phyloP scores from a whole-genome alignment of 441 rosid species.

The Biscutella auriculata region DNA sequence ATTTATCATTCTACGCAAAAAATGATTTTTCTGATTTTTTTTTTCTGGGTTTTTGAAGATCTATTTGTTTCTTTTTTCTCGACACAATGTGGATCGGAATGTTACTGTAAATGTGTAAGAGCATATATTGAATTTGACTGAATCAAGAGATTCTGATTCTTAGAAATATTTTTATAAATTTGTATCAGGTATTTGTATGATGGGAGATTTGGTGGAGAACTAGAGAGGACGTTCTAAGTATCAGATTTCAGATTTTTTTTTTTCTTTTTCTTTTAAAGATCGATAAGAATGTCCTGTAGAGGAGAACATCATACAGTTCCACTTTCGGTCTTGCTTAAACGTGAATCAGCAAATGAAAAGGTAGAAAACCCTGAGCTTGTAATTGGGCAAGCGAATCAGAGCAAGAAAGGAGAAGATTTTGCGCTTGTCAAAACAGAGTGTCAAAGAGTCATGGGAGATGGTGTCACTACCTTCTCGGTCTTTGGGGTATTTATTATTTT shows the following conservation, averaged over 20 bases:
- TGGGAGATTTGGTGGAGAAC: slow-evolving; percentile 3
- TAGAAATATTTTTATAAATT: not conserved
- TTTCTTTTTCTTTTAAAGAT: not conserved
- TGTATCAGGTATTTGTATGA: slow-evolving; percentile 14
- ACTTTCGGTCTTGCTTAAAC: slow-evolving; percentile 71
- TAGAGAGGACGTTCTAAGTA: slow-evolving; percentile 11
- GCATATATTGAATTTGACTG: too few species aligned
- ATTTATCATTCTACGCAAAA: not conserved
- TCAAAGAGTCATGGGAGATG: slow-evolving; percentile 72
- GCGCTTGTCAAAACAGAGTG: slow-evolving; percentile 72
- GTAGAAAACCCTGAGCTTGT: slow-evolving; percentile 64
- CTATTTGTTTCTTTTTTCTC: slow-evolving; percentile 15
- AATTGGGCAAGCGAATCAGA: slow-evolving; percentile 73
- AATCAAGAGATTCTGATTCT: not conserved
- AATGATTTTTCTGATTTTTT: not conserved
- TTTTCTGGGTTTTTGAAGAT: slow-evolving; percentile 13
- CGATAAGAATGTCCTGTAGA: slow-evolving; percentile 33
- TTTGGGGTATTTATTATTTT: slow-evolving; percentile 46
- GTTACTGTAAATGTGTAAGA: not conserved
- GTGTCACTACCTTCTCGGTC: slow-evolving; percentile 66
- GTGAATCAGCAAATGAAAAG: slow-evolving; percentile 81
- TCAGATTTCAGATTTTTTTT: too few species aligned
- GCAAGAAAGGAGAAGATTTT: slow-evolving; percentile 97
- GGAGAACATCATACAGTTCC: slow-evolving; percentile 85
- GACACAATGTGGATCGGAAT: slow-evolving; percentile 8